A percentile compares a stretch with the other conserved stretches of the same genome.
These are phyloP conservation scores for Yarrowia sp. DNA, from an alignment of 805 yeast species.

Conservation along the genomic window DNA sequence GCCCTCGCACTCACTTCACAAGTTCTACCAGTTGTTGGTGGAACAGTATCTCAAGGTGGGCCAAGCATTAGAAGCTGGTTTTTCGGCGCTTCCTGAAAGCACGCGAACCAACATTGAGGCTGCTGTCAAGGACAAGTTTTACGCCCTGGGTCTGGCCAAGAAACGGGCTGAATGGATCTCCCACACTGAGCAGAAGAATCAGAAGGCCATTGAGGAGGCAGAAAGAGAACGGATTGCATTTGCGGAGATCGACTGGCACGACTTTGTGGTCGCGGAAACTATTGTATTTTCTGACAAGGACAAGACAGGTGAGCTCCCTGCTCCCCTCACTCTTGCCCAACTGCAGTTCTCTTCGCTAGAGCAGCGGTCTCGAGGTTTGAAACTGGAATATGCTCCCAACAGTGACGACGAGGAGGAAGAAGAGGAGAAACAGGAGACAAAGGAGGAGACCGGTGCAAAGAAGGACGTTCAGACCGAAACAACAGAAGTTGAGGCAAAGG, in stretches of 20 bases:
- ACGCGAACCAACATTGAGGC: slow-evolving; percentile 31
- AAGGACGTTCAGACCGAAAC: slow-evolving; percentile 3
- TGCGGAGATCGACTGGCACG: slow-evolving; percentile 85
- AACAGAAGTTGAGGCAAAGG: neutral
- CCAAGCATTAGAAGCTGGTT: slow-evolving; percentile 31
- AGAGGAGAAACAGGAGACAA: slow-evolving; percentile 25
- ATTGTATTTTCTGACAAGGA: slow-evolving; percentile 56
- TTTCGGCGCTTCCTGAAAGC: slow-evolving; percentile 26
- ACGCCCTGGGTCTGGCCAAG: slow-evolving; percentile 48
- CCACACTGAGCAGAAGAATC: slow-evolving; percentile 39
- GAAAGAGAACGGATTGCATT: slow-evolving; percentile 50
- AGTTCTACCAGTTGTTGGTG: slow-evolving; percentile 48
- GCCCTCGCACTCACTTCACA: slow-evolving; percentile 56
- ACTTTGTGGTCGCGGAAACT: slow-evolving; percentile 67
- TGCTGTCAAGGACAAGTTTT: slow-evolving; percentile 37
- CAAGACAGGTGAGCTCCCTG: slow-evolving; percentile 47
- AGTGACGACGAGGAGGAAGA: slow-evolving; percentile 5
- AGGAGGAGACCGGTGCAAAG: slow-evolving; percentile 30
- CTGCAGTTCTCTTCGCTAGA: slow-evolving; percentile 60
- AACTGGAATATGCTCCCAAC: slow-evolving; percentile 31
- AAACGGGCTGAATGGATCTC: slow-evolving; percentile 54
- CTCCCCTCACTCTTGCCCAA: slow-evolving; percentile 54
- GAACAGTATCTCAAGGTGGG: slow-evolving; percentile 51
- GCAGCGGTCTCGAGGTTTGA: slow-evolving; percentile 43
- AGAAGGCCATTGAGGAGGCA: slow-evolving; percentile 40